Evolutionary conservation across 129 eudicot species (phyloP).

Genomic region (Calendula officinalis): DNA sequence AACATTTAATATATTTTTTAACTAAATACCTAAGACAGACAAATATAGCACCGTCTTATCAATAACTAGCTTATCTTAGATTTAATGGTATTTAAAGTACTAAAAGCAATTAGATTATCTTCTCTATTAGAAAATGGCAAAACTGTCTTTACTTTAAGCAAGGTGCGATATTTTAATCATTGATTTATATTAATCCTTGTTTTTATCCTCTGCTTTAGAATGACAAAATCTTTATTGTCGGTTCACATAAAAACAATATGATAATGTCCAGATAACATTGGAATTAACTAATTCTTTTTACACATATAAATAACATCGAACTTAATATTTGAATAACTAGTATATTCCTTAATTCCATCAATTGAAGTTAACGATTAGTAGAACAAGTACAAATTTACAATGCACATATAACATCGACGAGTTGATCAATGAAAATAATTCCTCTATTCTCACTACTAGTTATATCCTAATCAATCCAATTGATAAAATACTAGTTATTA

Average conservation of each 20-base stretch:
- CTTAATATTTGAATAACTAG: not conserved
- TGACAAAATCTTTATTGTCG: not conserved
- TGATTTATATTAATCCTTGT: not conserved
- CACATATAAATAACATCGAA: not conserved
- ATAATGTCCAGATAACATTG: conserved; percentile 18
- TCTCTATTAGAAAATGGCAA: not conserved
- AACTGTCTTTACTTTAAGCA: not conserved
- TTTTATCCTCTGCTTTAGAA: not conserved
- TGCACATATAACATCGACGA: conserved; percentile 6
- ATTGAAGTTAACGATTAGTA: not conserved
- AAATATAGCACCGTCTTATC: too few species aligned
- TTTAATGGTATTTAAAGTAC: too few species aligned
- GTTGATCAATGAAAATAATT: not conserved
- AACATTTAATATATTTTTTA: too few species aligned
- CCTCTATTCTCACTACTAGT: conserved; percentile 9
- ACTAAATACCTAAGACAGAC: too few species aligned
- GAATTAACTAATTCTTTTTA: not conserved
- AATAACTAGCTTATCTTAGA: not conserved
- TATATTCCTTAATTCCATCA: conserved; percentile 16
- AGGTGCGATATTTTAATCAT: not conserved
- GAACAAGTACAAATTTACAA: not conserved
- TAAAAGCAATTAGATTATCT: too few species aligned
- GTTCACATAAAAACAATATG: conserved; percentile 12
- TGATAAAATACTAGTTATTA: too few species aligned
- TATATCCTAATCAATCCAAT: conserved; percentile 12